A percentile compares a stretch with the other conserved stretches of the same genome.
These are phyloP conservation scores for Linum usitatissimum DNA, from an alignment of 345 rosid species.

Conservation along the genomic window DNA sequence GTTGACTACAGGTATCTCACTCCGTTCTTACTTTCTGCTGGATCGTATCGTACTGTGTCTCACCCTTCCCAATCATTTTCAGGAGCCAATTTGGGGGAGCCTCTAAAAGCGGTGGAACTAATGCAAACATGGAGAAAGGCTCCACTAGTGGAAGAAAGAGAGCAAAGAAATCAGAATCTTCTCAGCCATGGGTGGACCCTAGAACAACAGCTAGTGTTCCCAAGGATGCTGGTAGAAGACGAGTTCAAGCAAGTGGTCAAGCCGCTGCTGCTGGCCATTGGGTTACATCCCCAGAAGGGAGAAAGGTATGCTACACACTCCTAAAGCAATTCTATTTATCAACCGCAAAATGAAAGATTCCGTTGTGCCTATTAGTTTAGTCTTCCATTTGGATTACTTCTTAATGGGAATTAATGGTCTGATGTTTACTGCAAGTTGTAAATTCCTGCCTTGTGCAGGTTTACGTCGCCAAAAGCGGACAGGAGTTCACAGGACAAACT, in stretches of 20 bases:
- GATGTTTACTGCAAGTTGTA: background rate
- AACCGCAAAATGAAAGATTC: no score
- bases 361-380: no score
- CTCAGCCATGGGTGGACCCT: conserved; percentile 57
- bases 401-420: background rate
- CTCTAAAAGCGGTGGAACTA: conserved; percentile 29
- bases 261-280: conserved; percentile 46
- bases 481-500: conserved; percentile 64
- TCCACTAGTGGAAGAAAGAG: conserved; percentile 33
- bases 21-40: background rate
- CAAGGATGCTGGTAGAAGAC: conserved; percentile 71
- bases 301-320: conserved; percentile 38
- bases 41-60: background rate
- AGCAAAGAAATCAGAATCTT: conserved; percentile 27
- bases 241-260: conserved; percentile 52
- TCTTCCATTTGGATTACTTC: no score
- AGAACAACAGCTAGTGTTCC: conserved; percentile 35
- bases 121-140: conserved; percentile 23
- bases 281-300: conserved; percentile 76
- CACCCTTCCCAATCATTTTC: conserved; percentile 13
- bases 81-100: conserved; percentile 74
- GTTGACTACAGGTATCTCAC: conserved; percentile 55
- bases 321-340: no score
- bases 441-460: conserved; percentile 33
- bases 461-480: conserved; percentile 52